Evolutionary conservation across 768 basidiomycete genomes (phyloP), one percentile per base, ranked within the genome.

Genomic region (Clitopilus passeckerianus): DNA sequence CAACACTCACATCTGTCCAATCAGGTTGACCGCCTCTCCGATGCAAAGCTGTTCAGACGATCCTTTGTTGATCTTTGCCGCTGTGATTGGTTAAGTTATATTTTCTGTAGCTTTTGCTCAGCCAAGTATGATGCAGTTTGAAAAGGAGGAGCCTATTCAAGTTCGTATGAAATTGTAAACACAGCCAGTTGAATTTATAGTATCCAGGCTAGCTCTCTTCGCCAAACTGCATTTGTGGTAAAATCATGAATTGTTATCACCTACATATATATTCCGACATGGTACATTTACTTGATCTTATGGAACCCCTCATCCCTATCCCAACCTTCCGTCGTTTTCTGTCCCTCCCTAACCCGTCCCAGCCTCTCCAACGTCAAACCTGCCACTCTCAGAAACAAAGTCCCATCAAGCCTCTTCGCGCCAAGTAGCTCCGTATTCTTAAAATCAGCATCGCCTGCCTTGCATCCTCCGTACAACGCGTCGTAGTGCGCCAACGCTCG

Each of bases 361-460:
- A 71, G 54, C 63, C 66, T 65, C 41, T 60, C 59, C 34, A 67
- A 61, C 4, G 80, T 79, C 63, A 84, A 61, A 59, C 76, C 78
- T 6, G 84, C 83, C 0, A 70, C 71, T 53, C 84, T 73, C 52
- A 85, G 63, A 65, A 88, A 88, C 59, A 87, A 62, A 20, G 77
- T 80, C 12, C 85, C 86, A 63, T 89, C 88, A 18, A 79, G 65
- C 34, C 68, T 57, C 43, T 80, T 80, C 5, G 76, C 76, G n/a
- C 80, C 86, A 24, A 74, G 70, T n/a, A 82, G 66, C 23, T 76
- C 67, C 4, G 75, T 75, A 0, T 60, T 64, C 54, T 68, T 59
- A 12, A 71, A 68, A 34, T 68, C 66, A 2, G 53, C 20, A 20
- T 58, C 52, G 1, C 69, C 67, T 0, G 64, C 57, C 18, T 64